Base-by-base conservation (phyloP, 768 basidiomycete genomes). In the Krasilnikovozyma curviuscula region DNA sequence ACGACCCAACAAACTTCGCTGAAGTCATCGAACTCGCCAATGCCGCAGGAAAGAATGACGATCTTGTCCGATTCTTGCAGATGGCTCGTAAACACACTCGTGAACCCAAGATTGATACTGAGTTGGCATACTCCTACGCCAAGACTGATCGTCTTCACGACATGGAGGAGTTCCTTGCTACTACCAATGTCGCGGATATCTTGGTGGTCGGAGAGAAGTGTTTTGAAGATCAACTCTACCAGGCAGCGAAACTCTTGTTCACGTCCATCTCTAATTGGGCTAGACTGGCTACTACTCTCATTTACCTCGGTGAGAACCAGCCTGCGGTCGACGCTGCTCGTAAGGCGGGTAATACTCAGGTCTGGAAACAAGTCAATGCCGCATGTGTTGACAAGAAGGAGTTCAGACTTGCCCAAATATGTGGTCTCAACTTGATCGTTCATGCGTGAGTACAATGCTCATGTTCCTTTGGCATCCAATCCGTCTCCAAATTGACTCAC, bases 301-400 rank as follows among this genome's bases (percentile, higher is more conserved):
- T 98, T 61, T 98, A 98, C 67, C 74, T 98, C 35, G 84, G 85
- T 33, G 91, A 98, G 68, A 93, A 95, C 62, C 93, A 97, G 64
- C 77, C 85, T 42, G 93, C 93, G 19, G 93, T 98, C 10, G 93
- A 98, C 66, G 93, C 91, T 55, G 93, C 93, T n/a, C 73, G 93
- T 47, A 98, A 98, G 64, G 93, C 93, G 13, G 93, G 93, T 10
- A 97, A 97, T 61, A 98, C 93, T 5, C 91, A 97, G 84, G 93
- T 97, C n/a, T 98, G 93, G 93, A 97, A 95, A 67, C 93, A 97
- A 64, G 93, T 98, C 43, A 91, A 97, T 56, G 82, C 86, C 21
- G 93, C 93, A 33, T 98, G 93, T 67, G 79, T 98, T 49, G 91
- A 93, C 69, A 97, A 97, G 71, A 69, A 73, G 46, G 93, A 98